These are phyloP conservation scores for Apiospora malaysiana DNA, from an alignment of 2,329 filamentous ascomycete species.

Conservation along the genomic window DNA sequence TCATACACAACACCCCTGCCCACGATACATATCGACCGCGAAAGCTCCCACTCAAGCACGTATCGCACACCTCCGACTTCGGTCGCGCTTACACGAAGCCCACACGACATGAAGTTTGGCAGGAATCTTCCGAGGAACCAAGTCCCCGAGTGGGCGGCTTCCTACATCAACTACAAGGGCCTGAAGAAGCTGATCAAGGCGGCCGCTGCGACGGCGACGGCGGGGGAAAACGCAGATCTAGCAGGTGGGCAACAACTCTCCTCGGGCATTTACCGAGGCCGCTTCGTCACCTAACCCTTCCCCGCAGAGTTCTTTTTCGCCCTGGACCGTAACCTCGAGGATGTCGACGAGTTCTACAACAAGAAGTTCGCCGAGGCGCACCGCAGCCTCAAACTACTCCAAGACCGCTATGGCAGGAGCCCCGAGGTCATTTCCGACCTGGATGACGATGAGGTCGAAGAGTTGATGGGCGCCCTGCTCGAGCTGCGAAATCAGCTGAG, in stretches of 20 bases:
- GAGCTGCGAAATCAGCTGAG: constrained; percentile 87
- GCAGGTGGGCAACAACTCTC: constrained; percentile 71
- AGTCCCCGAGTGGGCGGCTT: constrained; percentile 84
- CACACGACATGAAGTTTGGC: constrained; percentile 63
- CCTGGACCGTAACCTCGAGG: constrained; percentile 95
- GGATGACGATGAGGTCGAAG: constrained; percentile 88
- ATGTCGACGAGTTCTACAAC: constrained; percentile 96
- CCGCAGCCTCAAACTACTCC: constrained; percentile 82
- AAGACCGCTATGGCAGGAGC: constrained; percentile 83
- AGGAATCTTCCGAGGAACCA: constrained; percentile 78
- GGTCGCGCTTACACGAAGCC: neutral
- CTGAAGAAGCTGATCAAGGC: constrained; percentile 96
- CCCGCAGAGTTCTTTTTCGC: constrained; percentile 91
- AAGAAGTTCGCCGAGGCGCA: constrained; percentile 88
- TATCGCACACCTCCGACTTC: neutral
- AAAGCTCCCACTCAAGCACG: neutral
- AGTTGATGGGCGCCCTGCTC: constrained; percentile 86
- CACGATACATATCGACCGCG: neutral
- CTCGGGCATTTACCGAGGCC: constrained; percentile 42
- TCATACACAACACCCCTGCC: neutral
- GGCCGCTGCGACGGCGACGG: constrained; percentile 67
- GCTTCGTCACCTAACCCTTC: constrained; percentile 45
- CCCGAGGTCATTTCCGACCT: constrained; percentile 73
- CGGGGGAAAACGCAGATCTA: constrained; percentile 81
- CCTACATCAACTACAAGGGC: constrained; percentile 88